Evolutionary conservation across 768 basidiomycete genomes (phyloP), one percentile per base, ranked within the genome.

Genomic region (Suillus subalutaceus): DNA sequence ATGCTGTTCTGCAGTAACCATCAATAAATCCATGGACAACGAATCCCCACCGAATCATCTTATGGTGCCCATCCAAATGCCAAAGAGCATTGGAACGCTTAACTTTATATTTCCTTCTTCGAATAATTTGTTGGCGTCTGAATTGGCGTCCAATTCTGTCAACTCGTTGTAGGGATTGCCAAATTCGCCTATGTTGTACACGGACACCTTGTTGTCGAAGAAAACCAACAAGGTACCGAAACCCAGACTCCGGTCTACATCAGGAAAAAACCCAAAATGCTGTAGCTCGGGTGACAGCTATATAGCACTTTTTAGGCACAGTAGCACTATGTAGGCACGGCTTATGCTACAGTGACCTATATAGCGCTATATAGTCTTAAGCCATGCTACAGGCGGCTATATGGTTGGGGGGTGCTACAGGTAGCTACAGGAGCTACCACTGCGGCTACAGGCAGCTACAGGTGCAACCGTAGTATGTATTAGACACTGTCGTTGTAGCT

Each of bases 11-110:
- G 26, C 26, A 26, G 26, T 26, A 74, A 0, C 78, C 70, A 55
- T 79, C 74, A 60, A 77, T 71, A 38, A 74, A 70, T 0, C 71
- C 71, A 58, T 75, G 74, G 35, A 75, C 70, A 0, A 75, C 68
- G 65, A 74, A 18, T 0, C 72, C 68, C 69, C 73, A 76, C 5
- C n/a, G 9, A 2, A 75, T 75, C 2, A 74, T 41, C 9, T 75
- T 75, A 55, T 75, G 73, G 57, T 75, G 70, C 3, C 70, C 66
- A 48, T 75, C 71, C 23, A 73, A 64, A 15, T 75, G 74, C 72
- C 74, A 75, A 0, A 71, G 35, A 18, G 66, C 63, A 48, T 74
- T 74, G 3, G 72, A 72, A 0, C 52, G 4, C 6, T 65, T 58
- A 0, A 53, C 58, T 15, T 57, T n/a, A 48, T 74, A 74, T 23